Conservation (phyloP, 345 rosid genomes). For the Draba incana region DNA sequence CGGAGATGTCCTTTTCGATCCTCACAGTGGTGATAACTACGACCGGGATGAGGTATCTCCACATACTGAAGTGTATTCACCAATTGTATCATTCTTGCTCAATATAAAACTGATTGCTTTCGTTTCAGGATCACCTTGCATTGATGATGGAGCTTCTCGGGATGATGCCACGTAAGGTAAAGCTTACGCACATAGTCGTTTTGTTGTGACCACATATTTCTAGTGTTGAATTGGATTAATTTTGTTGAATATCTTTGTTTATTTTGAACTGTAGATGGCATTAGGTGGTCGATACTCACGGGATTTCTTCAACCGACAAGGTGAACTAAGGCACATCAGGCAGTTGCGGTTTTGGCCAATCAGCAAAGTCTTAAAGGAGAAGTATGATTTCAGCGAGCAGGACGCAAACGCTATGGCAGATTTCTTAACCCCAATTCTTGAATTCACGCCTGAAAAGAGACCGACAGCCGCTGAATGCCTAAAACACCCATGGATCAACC, state of each 20-base stretch:
- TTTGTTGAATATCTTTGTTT: background rate
- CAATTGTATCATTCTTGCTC: too few species aligned
- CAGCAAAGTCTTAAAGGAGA: slow-evolving; percentile 69
- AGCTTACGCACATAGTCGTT: background rate
- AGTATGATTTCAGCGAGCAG: slow-evolving; percentile 75
- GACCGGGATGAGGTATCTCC: slow-evolving; percentile 73
- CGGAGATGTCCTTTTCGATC: slow-evolving; percentile 92
- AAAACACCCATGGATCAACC: slow-evolving; percentile 72
- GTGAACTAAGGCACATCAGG: slow-evolving; percentile 84
- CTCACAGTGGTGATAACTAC: slow-evolving; percentile 89
- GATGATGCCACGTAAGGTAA: slow-evolving; percentile 88
- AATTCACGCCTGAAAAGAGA: slow-evolving; percentile 82
- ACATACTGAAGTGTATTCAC: too few species aligned
- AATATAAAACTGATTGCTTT: background rate
- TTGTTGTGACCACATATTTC: slow-evolving; percentile 1
- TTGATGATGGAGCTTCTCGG: slow-evolving; percentile 99
- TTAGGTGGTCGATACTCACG: slow-evolving; percentile 80
- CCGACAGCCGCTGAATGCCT: slow-evolving; percentile 88
- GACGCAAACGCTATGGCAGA: slow-evolving; percentile 78
- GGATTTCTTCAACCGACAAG: slow-evolving; percentile 77
- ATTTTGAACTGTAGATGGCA: slow-evolving; percentile 60
- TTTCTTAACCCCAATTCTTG: slow-evolving; percentile 76
- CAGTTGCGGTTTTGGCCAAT: slow-evolving; percentile 84
- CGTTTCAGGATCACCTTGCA: slow-evolving; percentile 89
- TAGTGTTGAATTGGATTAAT: background rate